Evolutionary conservation across 257 asterid genomes (phyloP), one percentile per base, ranked within the genome.

Genomic region (Oldenlandia corymbosa): DNA sequence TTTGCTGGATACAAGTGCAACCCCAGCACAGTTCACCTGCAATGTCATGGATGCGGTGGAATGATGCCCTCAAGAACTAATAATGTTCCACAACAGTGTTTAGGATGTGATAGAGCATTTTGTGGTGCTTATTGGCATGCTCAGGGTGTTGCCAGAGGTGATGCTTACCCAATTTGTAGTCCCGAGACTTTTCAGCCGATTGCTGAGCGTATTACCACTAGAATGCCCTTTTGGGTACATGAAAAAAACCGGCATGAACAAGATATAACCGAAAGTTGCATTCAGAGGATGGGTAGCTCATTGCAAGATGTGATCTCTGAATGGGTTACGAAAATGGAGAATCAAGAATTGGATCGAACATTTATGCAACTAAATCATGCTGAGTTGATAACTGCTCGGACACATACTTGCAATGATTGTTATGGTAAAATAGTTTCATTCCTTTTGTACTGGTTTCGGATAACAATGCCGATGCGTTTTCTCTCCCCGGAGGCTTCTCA

Each of bases 101-200:
- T 84, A 68, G 99, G 99, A 85, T 92, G 99, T 73, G 97, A 92
- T 79, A 85, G 84, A 69, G 94, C 99, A 74, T 87, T 89, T 83
- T 89, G 99, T 79, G 97, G 95, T 73, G 96, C 96, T 37, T 92
- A 92, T 74, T 92, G 99, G 99, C 84, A 70, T 79, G 71, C 94
- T 70, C 68, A 82, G 77, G 94, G 93, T 62, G 80, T 87, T 61
- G 54, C 64, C 37, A 59, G 70, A 45, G 71, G 62, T 73, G 83
- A 70, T 69, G 72, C 70, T 60, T 79, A 87, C 70, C 86, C 85
- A 54, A 34, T 80, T 20, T 92, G 99, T 80, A 79, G 77, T 55
- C 78, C 60, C 53, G 99, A 85, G 69, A 81, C 89, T 37, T 78
- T 92, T 42, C 85, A 79, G 78, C 94, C 94, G 99, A 85, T 92